Evolutionary conservation across 441 rosid genomes (phyloP).

Genomic region (Populus tomentosa): DNA sequence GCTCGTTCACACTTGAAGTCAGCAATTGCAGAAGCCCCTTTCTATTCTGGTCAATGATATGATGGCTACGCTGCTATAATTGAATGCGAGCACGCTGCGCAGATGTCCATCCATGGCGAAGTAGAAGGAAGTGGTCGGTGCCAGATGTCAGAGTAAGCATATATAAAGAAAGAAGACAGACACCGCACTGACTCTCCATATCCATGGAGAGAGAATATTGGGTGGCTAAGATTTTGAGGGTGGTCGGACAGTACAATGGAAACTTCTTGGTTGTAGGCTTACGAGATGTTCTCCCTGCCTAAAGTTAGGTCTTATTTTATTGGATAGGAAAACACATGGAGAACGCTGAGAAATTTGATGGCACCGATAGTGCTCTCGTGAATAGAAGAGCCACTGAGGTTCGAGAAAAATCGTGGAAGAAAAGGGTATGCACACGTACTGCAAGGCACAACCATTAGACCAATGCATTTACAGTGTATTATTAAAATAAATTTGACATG

Average conservation of each 20-base stretch:
- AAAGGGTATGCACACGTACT: background rate
- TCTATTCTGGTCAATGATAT: background rate
- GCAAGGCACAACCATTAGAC: background rate
- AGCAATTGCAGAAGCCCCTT: background rate
- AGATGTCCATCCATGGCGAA: background rate
- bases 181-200: constrained; percentile 22
- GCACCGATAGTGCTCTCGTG: background rate
- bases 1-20: background rate
- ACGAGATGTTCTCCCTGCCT: background rate
- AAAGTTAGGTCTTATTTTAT: background rate
- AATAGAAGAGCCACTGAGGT: background rate
- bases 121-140: constrained; percentile 8
- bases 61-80: background rate
- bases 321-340: background rate
- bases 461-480: background rate
- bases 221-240: background rate
- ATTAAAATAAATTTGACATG: background rate
- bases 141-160: constrained; percentile 22
- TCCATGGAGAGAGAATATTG: background rate
- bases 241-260: background rate
- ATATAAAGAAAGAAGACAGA: constrained; percentile 7
- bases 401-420: background rate
- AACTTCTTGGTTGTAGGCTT: background rate
- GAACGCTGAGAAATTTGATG: background rate
- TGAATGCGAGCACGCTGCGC: constrained; percentile 9